These are phyloP conservation scores for Hypholoma fasciculare DNA, from an alignment of 768 basidiomycete genomes.

Conservation along the genomic window DNA sequence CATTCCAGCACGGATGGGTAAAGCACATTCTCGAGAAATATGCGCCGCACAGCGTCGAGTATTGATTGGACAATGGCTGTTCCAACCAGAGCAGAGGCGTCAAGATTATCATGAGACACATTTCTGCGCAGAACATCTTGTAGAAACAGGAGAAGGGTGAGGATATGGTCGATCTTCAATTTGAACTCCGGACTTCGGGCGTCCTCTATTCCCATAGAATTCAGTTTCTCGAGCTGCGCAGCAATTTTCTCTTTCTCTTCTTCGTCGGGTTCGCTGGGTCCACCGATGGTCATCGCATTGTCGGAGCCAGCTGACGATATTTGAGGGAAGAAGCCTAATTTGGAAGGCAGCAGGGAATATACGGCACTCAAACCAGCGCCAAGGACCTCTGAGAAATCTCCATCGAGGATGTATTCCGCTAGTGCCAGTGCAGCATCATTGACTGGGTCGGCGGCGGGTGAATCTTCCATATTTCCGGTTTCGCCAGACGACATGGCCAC, in stretches of 20 bases:
- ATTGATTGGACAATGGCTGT: conserved; percentile 83
- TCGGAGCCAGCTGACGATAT: conserved; percentile 37
- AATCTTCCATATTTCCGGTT: conserved; percentile 36
- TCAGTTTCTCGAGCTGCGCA: conserved; percentile 48
- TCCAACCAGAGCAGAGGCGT: conserved; percentile 70
- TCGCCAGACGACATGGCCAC: conserved; percentile 88
- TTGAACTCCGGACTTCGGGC: conserved; percentile 77
- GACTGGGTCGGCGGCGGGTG: conserved; percentile 59
- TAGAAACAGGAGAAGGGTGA: conserved; percentile 88
- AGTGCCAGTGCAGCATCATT: conserved; percentile 85
- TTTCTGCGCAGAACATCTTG: conserved; percentile 86
- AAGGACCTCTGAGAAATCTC: conserved; percentile 98
- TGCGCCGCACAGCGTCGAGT: conserved; percentile 75
- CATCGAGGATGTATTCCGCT: conserved; percentile 91
- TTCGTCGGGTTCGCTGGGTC: conserved; percentile 50
- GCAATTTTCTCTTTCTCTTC: conserved; percentile 55
- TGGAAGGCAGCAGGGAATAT: conserved; percentile 87
- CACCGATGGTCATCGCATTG: conserved; percentile 75
- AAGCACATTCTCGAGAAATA: conserved; percentile 91
- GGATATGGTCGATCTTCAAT: conserved; percentile 80
- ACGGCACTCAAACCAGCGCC: conserved; percentile 92
- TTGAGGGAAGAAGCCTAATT: conserved; percentile 68
- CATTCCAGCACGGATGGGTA: conserved; percentile 94
- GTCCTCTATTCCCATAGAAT: conserved; percentile 71
- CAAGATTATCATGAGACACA: conserved; percentile 44